A percentile compares a stretch with the other conserved stretches of the same genome.
Conservation (phyloP, 257 asterid genomes). For the Ilex aquifolium region DNA sequence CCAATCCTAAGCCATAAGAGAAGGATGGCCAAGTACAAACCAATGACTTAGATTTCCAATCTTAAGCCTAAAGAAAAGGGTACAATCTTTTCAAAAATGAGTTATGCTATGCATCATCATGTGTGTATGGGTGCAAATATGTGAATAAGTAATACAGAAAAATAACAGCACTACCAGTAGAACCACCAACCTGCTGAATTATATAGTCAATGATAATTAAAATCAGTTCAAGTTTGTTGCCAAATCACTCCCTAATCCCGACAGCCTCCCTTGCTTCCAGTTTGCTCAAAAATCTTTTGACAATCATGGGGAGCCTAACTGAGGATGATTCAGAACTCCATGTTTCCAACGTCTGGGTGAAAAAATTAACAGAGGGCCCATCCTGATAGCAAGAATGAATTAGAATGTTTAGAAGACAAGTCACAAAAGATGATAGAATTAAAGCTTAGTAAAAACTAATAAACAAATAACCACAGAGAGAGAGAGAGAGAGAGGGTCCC, state of each 20-base stretch:
- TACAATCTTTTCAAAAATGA: neutral
- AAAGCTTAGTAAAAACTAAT: neutral
- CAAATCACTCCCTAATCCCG: conserved; percentile 15
- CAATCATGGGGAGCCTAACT: conserved; percentile 26
- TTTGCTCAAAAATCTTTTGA: conserved; percentile 27
- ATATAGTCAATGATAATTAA: conserved; percentile 11
- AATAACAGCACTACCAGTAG: neutral
- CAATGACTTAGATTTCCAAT: neutral
- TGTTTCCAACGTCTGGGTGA: conserved; percentile 11
- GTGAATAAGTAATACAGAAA: conserved; percentile 1
- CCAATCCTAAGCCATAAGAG: conserved; percentile 2
- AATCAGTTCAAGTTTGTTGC: conserved; percentile 33
- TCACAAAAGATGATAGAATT: conserved; percentile 9
- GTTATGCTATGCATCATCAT: conserved; percentile 1
- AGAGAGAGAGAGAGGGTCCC: neutral
- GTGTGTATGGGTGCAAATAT: conserved; percentile 1
- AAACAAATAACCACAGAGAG: conserved; percentile 4
- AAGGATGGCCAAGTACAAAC: neutral
- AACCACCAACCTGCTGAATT: conserved; percentile 5
- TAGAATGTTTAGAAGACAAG: conserved; percentile 18
- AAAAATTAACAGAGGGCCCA: conserved; percentile 29
- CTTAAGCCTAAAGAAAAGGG: neutral
- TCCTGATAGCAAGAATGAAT: conserved; percentile 14
- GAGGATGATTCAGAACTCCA: conserved; percentile 11
- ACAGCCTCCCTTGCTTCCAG: conserved; percentile 33